Base-by-base conservation (phyloP, 108 stramenopile genomes). In the Mediolabrus comicus region DNA sequence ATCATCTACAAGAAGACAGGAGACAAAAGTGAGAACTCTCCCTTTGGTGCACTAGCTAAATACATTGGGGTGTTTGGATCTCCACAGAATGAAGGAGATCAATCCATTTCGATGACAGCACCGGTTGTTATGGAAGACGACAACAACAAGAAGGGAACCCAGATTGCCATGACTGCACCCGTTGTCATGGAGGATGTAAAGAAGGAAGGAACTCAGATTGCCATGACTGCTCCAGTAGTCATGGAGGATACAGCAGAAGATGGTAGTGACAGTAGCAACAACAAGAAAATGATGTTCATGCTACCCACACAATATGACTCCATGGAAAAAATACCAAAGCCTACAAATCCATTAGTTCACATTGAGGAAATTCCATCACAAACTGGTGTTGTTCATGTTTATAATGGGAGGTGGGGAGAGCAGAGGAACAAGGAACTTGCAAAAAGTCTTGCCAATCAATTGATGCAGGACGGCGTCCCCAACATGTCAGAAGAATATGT, bases 61-160 rank as follows among this genome's bases (percentile, higher is more conserved):
- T 96, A 94, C 73, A 96, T 96, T 69, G 95, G 92, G 13, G 95
- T 93, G 14, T 89, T 90, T 72, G 86, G 91, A 5, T 67, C 59
- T 8, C 85, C 92, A 1, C 65, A 92, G 53, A 95, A 95, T 67
- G 80, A 88, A 71, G 81, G 75, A 32, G 25, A 31, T 1, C 63
- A 75, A 61, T 53, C 80, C 2, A 93, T 95, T 16, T 71, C 77
- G 30, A 93, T 93, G 95, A 95, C 95, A 10, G 89, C 95, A 32
- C 95, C 95, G 0, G 92, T 95, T 3, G 82, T 87, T 8, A 86
- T 77, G 75, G 59, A 77, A 28, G 10, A 65, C 8, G 29, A 60
- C 25, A 53, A 22, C n/a, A 43, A 39, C 14, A 51, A 29, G 7
- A 62, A 69, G 26, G 66, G 69, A 9, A 60, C 53, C 7, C 41